Percentiles rank a stretch among this genome's conserved stretches.
Evolutionary conservation across 2,329 filamentous ascomycete genomes (phyloP).

Genomic region (Epichloe sp.): DNA sequence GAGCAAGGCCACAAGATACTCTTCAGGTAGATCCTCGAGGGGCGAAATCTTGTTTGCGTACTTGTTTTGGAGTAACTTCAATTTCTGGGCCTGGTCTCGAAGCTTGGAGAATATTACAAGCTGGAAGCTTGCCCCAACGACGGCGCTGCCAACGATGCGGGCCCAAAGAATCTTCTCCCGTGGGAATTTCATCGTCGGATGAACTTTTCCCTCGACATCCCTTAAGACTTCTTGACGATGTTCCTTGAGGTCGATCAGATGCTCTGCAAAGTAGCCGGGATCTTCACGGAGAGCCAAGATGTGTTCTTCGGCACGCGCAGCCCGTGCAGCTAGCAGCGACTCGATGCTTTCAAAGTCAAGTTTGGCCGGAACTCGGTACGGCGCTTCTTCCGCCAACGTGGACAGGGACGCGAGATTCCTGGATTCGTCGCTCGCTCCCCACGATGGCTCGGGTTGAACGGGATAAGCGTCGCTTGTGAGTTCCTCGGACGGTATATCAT

Average conservation of each 20-base stretch:
- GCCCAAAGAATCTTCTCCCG: constrained; percentile 23
- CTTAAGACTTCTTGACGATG: constrained; percentile 31
- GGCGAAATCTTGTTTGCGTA: constrained; percentile 19
- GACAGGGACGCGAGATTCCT: constrained; percentile 25
- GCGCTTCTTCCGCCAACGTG: constrained; percentile 32
- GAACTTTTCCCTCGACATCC: constrained; percentile 21
- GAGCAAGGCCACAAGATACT: constrained; percentile 25
- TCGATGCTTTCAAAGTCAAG: constrained; percentile 33
- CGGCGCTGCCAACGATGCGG: constrained; percentile 20
- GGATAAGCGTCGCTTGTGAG: constrained; percentile 18
- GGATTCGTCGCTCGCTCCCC: constrained; percentile 16
- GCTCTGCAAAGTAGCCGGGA: constrained; percentile 39
- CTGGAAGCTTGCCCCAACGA: constrained; percentile 20
- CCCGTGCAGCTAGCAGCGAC: constrained; percentile 28
- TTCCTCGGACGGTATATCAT: constrained; percentile 28
- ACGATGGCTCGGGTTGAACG: constrained; percentile 24
- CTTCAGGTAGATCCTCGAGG: constrained; percentile 15
- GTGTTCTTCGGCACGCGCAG: constrained; percentile 35
- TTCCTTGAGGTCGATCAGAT: constrained; percentile 28
- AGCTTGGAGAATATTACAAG: constrained; percentile 28
- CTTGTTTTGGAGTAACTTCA: constrained; percentile 18
- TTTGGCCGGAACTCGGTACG: constrained; percentile 35
- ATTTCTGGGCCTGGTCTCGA: constrained; percentile 14
- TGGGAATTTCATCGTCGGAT: constrained; percentile 11
- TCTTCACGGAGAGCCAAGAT: constrained; percentile 44